Base-by-base conservation (phyloP, 2,329 filamentous ascomycete species). In the Paecilomyces formosus region DNA sequence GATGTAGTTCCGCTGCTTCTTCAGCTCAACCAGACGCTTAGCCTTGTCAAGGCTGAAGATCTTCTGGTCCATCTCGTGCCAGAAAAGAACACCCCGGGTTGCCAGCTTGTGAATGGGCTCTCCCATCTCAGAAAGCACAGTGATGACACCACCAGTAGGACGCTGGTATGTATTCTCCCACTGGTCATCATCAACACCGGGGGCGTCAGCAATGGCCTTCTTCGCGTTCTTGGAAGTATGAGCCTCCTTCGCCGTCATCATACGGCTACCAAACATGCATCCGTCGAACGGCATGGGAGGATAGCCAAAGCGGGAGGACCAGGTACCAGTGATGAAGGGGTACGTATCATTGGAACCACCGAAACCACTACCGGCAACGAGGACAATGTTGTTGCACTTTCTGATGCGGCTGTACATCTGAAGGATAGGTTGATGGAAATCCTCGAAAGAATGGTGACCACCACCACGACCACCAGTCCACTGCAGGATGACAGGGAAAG, bases 81-180 rank as follows among this genome's bases (percentile, higher is more conserved):
- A 99, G 81, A 99, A 96, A 57, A 85, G 81, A 54, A 99, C 92
- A 83, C 94, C 94, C 60, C 95, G 89, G 54, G 94, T 99, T 15
- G 94, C 95, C 60, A 99, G 85, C 81, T 99, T 99, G 81, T 99
- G 94, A 62, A 99, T 99, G 5, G 94, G 95, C 81, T 99, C 94
- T 53, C 94, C 95, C 95, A 99, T 99, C 78, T 99, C 94, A 1
- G 94, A 99, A 63, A 92, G 86, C 54, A 99, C 94, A 28, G 94
- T 99, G 68, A 99, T 93, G 63, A 99, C 86, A 72, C 94, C 94
- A 68, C 94, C 94, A 58, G 92, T 89, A 26, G 92, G 83, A 18
- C 90, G 90, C 79, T 93, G 91, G 81, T 96, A 96, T 4, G 91
- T 95, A 78, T 92, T 87, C 77, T 96, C 92, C 92, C 92, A 97